These are phyloP conservation scores for Curvularia lunata DNA, from an alignment of 2,329 filamentous ascomycete genomes.

Conservation along the genomic window DNA sequence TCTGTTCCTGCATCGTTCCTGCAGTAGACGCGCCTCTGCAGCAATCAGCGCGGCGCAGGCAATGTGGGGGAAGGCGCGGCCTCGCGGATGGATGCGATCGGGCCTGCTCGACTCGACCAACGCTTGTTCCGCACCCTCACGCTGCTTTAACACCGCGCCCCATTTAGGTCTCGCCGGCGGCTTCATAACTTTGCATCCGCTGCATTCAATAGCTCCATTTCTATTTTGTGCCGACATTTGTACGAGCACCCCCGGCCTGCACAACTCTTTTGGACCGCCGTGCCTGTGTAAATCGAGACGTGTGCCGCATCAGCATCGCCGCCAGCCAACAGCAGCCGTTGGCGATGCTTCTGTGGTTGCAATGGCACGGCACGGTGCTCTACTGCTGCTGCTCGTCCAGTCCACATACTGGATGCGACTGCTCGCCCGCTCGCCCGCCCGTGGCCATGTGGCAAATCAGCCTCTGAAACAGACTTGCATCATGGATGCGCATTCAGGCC, in stretches of 20 bases:
- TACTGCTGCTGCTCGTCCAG: not conserved
- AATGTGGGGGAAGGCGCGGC: slow-evolving; percentile 39
- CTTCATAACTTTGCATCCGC: slow-evolving; percentile 32
- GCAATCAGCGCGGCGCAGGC: slow-evolving; percentile 31
- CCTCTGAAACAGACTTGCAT: slow-evolving; percentile 37
- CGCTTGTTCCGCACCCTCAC: slow-evolving; percentile 37
- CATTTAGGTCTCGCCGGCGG: slow-evolving; percentile 30
- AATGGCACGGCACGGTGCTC: too few relatives aligned
- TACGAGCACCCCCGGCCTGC: slow-evolving; percentile 36
- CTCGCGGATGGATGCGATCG: slow-evolving; percentile 32
- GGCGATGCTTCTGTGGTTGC: slow-evolving; percentile 24
- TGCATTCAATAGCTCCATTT: slow-evolving; percentile 41
- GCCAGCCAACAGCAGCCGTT: slow-evolving; percentile 12
- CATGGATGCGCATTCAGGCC: slow-evolving; percentile 14
- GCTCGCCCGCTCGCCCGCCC: too few relatives aligned
- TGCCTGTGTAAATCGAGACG: slow-evolving; percentile 16
- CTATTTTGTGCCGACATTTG: slow-evolving; percentile 46
- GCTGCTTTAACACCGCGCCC: slow-evolving; percentile 24
- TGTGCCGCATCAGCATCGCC: slow-evolving; percentile 7
- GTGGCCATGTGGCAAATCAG: slow-evolving; percentile 17
- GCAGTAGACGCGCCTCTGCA: slow-evolving; percentile 45
- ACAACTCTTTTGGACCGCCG: slow-evolving; percentile 28
- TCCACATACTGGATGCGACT: too few relatives aligned
- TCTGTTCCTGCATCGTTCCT: slow-evolving; percentile 45
- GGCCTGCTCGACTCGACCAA: slow-evolving; percentile 30